Conservation (phyloP, 192 early-diverging fungal genomes). For the Coemansia sp. region DNA sequence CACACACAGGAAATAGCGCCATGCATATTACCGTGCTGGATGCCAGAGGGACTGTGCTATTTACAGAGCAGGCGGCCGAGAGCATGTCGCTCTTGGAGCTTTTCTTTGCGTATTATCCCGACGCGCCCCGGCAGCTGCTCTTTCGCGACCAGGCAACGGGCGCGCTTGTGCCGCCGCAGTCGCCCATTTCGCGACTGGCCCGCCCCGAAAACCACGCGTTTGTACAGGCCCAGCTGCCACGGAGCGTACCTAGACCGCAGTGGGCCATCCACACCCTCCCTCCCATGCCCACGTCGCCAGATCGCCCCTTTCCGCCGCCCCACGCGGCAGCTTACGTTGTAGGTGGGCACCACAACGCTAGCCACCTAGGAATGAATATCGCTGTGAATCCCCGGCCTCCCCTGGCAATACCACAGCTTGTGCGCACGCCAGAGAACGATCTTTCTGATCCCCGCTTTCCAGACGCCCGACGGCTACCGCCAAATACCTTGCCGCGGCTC, state of each 20-base stretch:
- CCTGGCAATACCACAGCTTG: too few species aligned
- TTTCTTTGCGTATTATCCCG: slow-evolving; percentile 19
- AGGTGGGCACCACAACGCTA: too few species aligned
- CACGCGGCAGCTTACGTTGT: too few species aligned
- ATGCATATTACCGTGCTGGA: slow-evolving; percentile 14
- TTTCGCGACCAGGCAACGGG: slow-evolving; percentile 14
- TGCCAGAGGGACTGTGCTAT: slow-evolving; percentile 2
- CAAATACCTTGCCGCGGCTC: slow-evolving; percentile 6
- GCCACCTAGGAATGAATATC: too few species aligned
- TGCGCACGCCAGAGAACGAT: too few species aligned
- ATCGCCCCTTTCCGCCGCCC: too few species aligned
- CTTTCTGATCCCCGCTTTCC: too few species aligned
- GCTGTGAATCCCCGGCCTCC: too few species aligned
- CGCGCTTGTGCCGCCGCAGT: slow-evolving; percentile 11
- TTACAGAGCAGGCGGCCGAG: slow-evolving; percentile 4
- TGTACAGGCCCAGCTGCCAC: slow-evolving; percentile 3
- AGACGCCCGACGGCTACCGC: too few species aligned
- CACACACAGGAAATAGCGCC: slow-evolving; percentile 2
- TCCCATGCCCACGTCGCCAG: too few species aligned
- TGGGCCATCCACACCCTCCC: neutral
- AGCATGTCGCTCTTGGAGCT: slow-evolving; percentile 25
- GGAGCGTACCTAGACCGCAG: slow-evolving; percentile 1
- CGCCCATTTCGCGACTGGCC: slow-evolving; percentile 4
- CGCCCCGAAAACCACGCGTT: neutral
- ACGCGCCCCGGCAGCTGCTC: slow-evolving; percentile 17